These are phyloP conservation scores for Dioszegia hungarica DNA, from an alignment of 768 basidiomycete species.

Conservation along the genomic window DNA sequence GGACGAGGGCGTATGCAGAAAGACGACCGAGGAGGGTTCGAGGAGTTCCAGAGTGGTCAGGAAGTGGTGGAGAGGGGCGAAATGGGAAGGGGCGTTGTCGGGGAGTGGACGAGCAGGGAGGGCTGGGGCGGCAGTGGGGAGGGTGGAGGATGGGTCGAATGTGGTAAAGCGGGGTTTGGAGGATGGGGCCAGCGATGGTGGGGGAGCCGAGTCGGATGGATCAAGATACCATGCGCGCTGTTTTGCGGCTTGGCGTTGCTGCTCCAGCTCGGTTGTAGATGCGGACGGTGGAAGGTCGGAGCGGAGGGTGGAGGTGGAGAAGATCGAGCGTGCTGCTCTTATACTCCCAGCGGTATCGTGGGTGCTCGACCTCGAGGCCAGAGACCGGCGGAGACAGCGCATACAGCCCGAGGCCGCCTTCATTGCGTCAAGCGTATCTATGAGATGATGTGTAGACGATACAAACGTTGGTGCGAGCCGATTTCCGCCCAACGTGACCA, in stretches of 20 bases:
- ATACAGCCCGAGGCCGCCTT: no score
- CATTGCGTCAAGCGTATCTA: no score
- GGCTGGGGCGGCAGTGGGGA: not conserved
- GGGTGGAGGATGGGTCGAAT: slow-evolving; percentile 12
- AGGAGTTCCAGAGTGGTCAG: slow-evolving; percentile 8
- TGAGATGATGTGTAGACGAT: no score
- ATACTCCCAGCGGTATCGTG: not conserved
- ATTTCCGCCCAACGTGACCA: no score
- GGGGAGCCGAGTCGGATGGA: not conserved
- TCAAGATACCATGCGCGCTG: slow-evolving; percentile 14
- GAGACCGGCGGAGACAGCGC: no score
- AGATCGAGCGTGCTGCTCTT: not conserved
- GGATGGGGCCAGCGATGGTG: not conserved
- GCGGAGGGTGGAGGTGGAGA: not conserved
- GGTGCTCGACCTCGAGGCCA: no score
- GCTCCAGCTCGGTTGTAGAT: not conserved
- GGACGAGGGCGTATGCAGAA: slow-evolving; percentile 10
- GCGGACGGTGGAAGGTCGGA: not conserved
- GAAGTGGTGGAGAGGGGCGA: slow-evolving; percentile 10
- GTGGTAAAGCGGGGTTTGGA: slow-evolving; percentile 6
- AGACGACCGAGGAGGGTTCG: slow-evolving; percentile 9
- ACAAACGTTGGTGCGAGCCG: no score
- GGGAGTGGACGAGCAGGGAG: slow-evolving; percentile 7
- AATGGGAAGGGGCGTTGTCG: not conserved
- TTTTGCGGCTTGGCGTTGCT: not conserved